Base-by-base conservation (phyloP, 2,329 filamentous ascomycete genomes). In the Plectosphaerella cucumerina region DNA sequence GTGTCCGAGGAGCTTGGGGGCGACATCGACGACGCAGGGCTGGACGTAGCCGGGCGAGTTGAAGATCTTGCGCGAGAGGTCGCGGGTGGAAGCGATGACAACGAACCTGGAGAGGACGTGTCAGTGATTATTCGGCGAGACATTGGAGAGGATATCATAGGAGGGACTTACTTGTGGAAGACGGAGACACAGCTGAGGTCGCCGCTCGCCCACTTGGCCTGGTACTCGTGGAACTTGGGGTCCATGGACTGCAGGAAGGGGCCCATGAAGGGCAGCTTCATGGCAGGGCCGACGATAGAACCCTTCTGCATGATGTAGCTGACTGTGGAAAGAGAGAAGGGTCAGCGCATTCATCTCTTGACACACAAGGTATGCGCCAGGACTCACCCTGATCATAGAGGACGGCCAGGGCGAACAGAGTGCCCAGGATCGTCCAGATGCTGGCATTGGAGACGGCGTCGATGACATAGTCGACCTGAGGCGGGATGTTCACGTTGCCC, bases 101-200 rank as follows among this genome's bases (percentile, higher is more conserved):
- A 97, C 94, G 69, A 99, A 99, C 70, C 90, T 95, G 60, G 5
- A 14, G 20, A 12, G 14, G 17, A 37, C 3, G 6, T 6, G 26
- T 15, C 44, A 34, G 35, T 20, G 22, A 44, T 2, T 41, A 43
- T 56, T 47, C 53, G 56, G 8, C n/a, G 50, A 41, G 34, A 5
- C 35, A 49, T 42, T 51, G 34, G 42, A 20, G 23, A 14, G 18
- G 17, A 43, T 26, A 17, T 23, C 8, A 6, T 22, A 4, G 52
- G 14, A 39, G 17, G 11, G 23, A 64, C 84, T 60, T 82, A 96
- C 90, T 97, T 99, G 84, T 99, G 94, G 77, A 99, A 99, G 63
- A 99, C 91, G 3, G 92, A 97, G 55, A 99, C 94, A 66, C 94
- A 99, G 78, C 92, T 97, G 60, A 99, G 78, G 45, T 89, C 86